phyloP scores from a whole-genome alignment of 2,329 filamentous ascomycete genomes.

The Coniochaeta hoffmannii region DNA sequence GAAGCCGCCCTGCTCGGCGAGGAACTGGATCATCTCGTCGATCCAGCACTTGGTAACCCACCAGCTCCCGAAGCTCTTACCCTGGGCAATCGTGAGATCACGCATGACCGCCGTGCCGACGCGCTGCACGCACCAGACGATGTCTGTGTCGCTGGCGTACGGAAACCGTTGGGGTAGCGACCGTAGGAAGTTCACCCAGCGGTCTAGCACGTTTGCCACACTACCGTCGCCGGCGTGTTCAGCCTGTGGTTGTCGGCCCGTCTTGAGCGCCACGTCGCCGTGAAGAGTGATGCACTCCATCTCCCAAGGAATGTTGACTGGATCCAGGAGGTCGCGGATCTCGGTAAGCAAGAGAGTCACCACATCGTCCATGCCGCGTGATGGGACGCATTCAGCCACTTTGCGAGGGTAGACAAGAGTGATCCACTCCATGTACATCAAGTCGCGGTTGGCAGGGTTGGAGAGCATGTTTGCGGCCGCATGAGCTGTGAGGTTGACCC shows the following conservation, averaged over 20 bases:
- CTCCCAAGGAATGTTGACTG: constrained; percentile 58
- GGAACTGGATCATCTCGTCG: constrained; percentile 87
- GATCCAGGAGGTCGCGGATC: constrained; percentile 63
- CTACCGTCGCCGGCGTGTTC: constrained; percentile 29
- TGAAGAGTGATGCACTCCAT: constrained; percentile 55
- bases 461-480: constrained; percentile 90
- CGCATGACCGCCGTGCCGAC: constrained; percentile 71
- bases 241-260: constrained; percentile 32
- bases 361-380: constrained; percentile 58
- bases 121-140: constrained; percentile 70
- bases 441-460: constrained; percentile 79
- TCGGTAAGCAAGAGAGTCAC: constrained; percentile 57
- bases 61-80: constrained; percentile 81
- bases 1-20: constrained; percentile 86
- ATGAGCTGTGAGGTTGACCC: constrained; percentile 90
- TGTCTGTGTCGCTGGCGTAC: constrained; percentile 62
- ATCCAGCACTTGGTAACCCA: constrained; percentile 95
- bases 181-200: constrained; percentile 68
- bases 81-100: constrained; percentile 71
- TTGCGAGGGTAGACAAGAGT: constrained; percentile 56
- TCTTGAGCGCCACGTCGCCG: constrained; percentile 45
- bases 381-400: constrained; percentile 55
- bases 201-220: constrained; percentile 64
- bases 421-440: constrained; percentile 94
- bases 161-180: constrained; percentile 65